Base-by-base conservation (phyloP, 208 protist genomes). In the Borovskyia barvae region DNA sequence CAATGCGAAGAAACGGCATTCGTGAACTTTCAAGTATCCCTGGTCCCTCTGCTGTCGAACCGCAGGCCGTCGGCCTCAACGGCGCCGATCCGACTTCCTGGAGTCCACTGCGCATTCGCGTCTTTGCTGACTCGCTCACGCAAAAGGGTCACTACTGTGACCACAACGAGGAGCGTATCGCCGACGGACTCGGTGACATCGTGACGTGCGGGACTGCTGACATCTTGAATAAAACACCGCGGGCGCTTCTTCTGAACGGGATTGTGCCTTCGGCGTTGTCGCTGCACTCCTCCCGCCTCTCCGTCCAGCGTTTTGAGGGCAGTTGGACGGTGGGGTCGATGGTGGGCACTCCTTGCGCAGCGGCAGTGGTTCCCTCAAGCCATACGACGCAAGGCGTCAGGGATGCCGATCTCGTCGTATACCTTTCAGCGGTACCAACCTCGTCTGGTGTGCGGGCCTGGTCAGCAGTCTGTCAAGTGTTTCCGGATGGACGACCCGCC, bases 371-470 rank as follows among this genome's bases (percentile, higher is more conserved):
- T 9, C 51, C 87, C 17, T 5, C 2, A 0, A 11, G 8, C 4
- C 79, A 92, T 65, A 2, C 35, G n/a, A 85, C 55, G 0, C 30
- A 5, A 0, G 83, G 82, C 11, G 62, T 90, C 5, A 41, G 24
- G 11, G 60, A 70, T 36, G 43, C 50, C 9, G 85, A 95, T 66
- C 83, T 87, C 47, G 46, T 91, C 15, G 9, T 95, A 8, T 92
- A 92, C 72, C 73, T 91, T 2, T 40, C 75, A 8, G 52, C 85
- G 1, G 81, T 54, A 5, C 76, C 77, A 11, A 66, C 54, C 0
- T 8, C 3, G 9, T 11, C 19, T 5, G 35, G 14, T 1, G 43
- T 50, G n/a, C 8, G 60, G 11, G 67, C 78, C 49, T 92, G 84
- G 75, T 69, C 85, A 9, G 45, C 17, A 19, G 41, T 67, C 7